Percentiles rank a stretch among this genome's conserved stretches.
Conservation (phyloP, 2,329 filamentous ascomycete species). For the Pleochaeta shiraiana region DNA sequence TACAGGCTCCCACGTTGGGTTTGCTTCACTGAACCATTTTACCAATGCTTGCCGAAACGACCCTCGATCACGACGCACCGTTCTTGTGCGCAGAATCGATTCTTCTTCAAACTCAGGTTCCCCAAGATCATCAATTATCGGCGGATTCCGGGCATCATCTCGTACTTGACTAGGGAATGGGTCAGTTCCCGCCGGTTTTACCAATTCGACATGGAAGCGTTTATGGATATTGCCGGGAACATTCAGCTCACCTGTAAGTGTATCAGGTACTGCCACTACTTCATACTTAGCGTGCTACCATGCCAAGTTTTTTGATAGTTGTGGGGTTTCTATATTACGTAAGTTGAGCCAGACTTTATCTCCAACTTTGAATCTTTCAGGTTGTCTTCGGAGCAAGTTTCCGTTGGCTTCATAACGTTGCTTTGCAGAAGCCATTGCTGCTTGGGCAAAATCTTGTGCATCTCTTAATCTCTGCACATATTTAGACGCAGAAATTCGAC, state of each 20-base stretch:
- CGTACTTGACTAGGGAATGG: not conserved
- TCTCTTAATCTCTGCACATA: no score
- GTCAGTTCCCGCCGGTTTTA: not conserved
- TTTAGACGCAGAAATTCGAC: no score
- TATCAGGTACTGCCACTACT: not conserved
- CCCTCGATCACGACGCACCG: not conserved
- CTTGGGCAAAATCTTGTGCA: no score
- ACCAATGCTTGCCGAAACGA: not conserved
- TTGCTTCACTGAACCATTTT: not conserved
- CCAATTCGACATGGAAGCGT: not conserved
- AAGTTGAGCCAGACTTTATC: no score
- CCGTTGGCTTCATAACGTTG: no score
- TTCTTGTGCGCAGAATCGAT: not conserved
- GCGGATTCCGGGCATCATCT: not conserved
- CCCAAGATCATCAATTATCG: not conserved
- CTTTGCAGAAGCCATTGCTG: no score
- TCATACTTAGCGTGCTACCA: not conserved
- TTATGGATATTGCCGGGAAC: not conserved
- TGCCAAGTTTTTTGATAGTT: no score
- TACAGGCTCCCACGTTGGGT: not conserved
- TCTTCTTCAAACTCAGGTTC: not conserved
- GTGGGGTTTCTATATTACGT: no score
- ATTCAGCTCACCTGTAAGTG: not conserved
- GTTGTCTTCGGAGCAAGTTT: no score
- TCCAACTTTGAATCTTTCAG: no score